Base-by-base conservation (phyloP, 2,329 filamentous ascomycete species). In the Magnaporthiopsis rhizophila region DNA sequence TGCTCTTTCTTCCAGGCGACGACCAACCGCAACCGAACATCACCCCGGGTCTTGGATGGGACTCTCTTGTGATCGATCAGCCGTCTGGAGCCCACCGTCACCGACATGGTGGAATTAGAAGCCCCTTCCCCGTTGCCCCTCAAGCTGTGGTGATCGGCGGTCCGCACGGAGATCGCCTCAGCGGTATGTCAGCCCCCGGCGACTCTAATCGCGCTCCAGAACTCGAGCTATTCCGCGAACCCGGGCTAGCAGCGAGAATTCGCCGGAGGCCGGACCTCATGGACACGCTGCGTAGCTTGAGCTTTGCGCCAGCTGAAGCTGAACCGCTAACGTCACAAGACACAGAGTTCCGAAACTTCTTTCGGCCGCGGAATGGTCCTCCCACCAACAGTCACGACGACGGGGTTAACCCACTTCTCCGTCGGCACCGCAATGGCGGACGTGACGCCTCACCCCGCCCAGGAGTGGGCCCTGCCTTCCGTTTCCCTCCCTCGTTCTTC, bases 341-440 rank as follows among this genome's bases (percentile, higher is more conserved):
- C 12, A 53, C 64, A 77, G 80, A 83, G 65, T 83, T 83, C 70
- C 77, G 80, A 58, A 81, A 74, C 68, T 80, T 79, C 66, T 80
- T 76, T 80, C 84, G 68, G 77, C 81, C 66, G 76, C 78, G 9
- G 83, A 86, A 69, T 80, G 85, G 65, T 75, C 82, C 62, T 63
- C 81, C 81, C 60, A 77, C 84, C 63, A 81, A 84, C 65, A 81
- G 81, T 34, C 82, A 84, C 45, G 92, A 97, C 68, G 93, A 97
- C 72, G 92, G 92, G 3, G 82, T 87, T 28, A 97, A 98, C 72
- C 94, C 94, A 58, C 81, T 98, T 15, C 85, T 98, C 64, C 89
- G 92, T 68, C 88, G 91, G 64, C 75, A 76, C 59, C 75, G 72
- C 61, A 77, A 78, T 28, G 70, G 76, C 32, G 74, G 72, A 30